Evolutionary conservation across 1,139 yeast species (phyloP).

Genomic region (Protomyces arabidopsidicola): DNA sequence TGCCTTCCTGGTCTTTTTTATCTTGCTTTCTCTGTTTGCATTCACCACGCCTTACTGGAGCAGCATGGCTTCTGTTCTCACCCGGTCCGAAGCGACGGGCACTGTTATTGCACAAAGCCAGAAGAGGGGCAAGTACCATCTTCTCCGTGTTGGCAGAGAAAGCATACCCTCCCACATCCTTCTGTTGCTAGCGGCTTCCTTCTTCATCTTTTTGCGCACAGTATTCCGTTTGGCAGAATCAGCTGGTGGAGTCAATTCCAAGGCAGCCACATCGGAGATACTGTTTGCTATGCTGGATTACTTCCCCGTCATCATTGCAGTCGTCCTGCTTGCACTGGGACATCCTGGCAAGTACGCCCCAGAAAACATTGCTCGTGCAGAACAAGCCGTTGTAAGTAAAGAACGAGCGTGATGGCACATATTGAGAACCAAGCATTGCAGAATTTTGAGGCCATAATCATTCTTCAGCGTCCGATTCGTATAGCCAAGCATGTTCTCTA

Average conservation of each 20-base stretch:
- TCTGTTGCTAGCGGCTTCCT: neutral
- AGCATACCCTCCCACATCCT: neutral
- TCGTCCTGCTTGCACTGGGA: neutral
- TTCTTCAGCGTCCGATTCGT: neutral
- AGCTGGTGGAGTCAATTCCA: neutral
- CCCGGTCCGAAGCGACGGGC: neutral
- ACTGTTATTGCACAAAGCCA: neutral
- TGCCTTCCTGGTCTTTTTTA: neutral
- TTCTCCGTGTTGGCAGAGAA: neutral
- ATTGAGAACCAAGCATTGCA: too few species aligned
- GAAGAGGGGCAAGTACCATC: neutral
- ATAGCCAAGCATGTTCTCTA: neutral
- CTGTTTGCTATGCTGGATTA: slow-evolving; percentile 10
- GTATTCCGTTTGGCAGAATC: slow-evolving; percentile 2
- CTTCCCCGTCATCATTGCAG: slow-evolving; percentile 4
- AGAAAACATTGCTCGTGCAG: neutral
- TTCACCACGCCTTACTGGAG: neutral
- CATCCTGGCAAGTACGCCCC: slow-evolving; percentile 1
- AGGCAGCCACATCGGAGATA: neutral
- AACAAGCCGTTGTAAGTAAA: neutral
- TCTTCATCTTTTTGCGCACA: neutral
- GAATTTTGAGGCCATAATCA: too few species aligned
- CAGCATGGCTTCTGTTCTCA: neutral
- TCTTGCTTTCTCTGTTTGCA: neutral
- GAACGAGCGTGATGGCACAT: neutral